phyloP scores from a whole-genome alignment of 1,284 basidiomycete species.

The Sporisorium iseilematis-ciliati region DNA sequence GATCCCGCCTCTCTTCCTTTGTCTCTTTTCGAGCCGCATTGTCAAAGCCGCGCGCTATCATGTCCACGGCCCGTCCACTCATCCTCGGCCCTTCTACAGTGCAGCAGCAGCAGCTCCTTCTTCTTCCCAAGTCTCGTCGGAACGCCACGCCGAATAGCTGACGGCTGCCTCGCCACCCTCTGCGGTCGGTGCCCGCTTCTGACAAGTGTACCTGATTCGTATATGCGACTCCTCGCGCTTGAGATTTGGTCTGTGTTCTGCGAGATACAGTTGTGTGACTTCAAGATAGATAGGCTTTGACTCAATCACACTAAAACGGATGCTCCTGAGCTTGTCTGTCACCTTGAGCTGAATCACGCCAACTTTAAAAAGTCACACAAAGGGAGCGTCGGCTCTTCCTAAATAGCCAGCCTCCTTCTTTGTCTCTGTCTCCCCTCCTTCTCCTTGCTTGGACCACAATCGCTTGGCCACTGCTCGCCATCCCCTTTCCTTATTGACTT shows the following conservation, averaged over 20 bases:
- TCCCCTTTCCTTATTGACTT: not conserved
- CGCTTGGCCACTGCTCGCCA: constrained; percentile 22
- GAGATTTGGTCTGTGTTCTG: not conserved
- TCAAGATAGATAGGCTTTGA: constrained; percentile 1
- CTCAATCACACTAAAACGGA: too few relatives aligned
- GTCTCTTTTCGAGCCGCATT: constrained; percentile 4
- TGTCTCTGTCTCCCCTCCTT: constrained; percentile 5
- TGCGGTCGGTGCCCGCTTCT: not conserved
- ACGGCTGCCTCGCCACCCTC: constrained; percentile 11
- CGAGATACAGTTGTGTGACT: too few relatives aligned
- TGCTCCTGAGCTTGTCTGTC: constrained; percentile 11
- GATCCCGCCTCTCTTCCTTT: not conserved
- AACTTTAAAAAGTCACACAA: constrained; percentile 28
- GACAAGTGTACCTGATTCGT: constrained; percentile 23
- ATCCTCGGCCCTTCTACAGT: not conserved
- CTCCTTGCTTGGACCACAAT: constrained; percentile 5
- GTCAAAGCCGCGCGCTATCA: not conserved
- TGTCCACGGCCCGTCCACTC: not conserved
- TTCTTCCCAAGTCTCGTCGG: not conserved
- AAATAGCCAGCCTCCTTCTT: not conserved
- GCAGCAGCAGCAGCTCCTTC: too few relatives aligned
- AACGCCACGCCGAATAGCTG: constrained; percentile 25
- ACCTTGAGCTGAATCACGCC: not conserved
- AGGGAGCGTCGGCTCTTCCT: constrained; percentile 17
- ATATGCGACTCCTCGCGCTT: constrained; percentile 9